Evolutionary conservation across 139 green algal genomes (phyloP), one percentile per base, ranked within the genome.

Genomic region (Pseudopediastrum boryanum): DNA sequence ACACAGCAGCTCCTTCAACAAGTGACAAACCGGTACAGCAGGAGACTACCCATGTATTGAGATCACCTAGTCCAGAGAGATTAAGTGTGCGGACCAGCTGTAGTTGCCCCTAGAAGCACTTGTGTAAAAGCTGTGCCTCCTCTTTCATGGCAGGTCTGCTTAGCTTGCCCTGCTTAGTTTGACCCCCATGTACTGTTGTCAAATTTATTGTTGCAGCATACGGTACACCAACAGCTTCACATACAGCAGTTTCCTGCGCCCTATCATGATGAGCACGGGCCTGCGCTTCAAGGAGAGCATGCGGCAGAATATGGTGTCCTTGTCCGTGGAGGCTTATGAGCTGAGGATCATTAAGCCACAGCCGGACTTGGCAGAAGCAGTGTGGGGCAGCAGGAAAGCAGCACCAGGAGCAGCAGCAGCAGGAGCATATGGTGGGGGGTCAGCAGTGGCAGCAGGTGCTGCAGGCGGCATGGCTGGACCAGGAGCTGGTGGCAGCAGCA

Each of bases 171-270:
- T n/a, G n/a, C n/a, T n/a, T n/a, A n/a, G n/a, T n/a, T n/a, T n/a
- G n/a, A n/a, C n/a, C n/a, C n/a, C n/a, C n/a, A n/a, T n/a, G n/a
- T n/a, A n/a, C n/a, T n/a, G n/a, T n/a, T n/a, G n/a, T n/a, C n/a
- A n/a, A n/a, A n/a, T n/a, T n/a, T n/a, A n/a, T n/a, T n/a, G 8
- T 2, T 61, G 68, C 75, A 83, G 71, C 41, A 52, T 84, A 48
- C 71, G 76, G 39, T 85, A 85, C 70, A 48, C 61, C 46, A 84
- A 85, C 70, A 73, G 75, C 0, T 88, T 88, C 75, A 65, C 52
- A 2, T 88, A 85, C 76, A 43, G 27, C 21, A 66, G 62, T 54
- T 81, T 50, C 64, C 39, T 33, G 61, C 71, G 71, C 51, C 48
- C 44, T 6, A 36, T 75, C 54, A 33, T 65, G 44, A 27, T 70